Conservation (phyloP, 495 filamentous ascomycete genomes). For the Aspergillus haitiensis region DNA sequence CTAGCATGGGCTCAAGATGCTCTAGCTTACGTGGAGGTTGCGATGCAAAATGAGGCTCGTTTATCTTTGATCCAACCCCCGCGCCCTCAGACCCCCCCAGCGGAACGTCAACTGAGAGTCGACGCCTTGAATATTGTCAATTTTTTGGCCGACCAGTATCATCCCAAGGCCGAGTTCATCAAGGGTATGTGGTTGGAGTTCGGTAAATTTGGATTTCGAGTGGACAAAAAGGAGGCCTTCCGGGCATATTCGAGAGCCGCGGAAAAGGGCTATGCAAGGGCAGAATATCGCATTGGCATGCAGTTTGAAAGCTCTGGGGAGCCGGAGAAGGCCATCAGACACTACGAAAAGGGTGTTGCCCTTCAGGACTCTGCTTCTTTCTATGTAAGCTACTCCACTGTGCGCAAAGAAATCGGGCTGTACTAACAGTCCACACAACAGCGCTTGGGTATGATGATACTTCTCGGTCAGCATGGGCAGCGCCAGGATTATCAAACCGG, state of each 20-base stretch:
- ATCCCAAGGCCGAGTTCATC: constrained; percentile 94
- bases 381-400: constrained; percentile 54
- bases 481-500: constrained; percentile 76
- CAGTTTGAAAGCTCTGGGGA: constrained; percentile 94
- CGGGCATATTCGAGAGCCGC: constrained; percentile 80
- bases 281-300: constrained; percentile 98
- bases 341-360: constrained; percentile 79
- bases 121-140: constrained; percentile 90
- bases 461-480: constrained; percentile 89
- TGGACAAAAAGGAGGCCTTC: constrained; percentile 95
- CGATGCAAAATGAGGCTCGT: constrained; percentile 65
- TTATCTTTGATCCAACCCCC: constrained; percentile 63
- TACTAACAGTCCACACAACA: constrained; percentile 33
- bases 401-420: background rate
- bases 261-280: constrained; percentile 85
- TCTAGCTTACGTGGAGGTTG: constrained; percentile 82
- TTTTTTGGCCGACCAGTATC: constrained; percentile 86
- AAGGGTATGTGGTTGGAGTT: constrained; percentile 97
- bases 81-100: constrained; percentile 74
- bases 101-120: constrained; percentile 80
- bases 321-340: constrained; percentile 80
- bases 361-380: constrained; percentile 86
- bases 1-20: constrained; percentile 94
- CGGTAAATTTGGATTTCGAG: constrained; percentile 84
- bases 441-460: constrained; percentile 95